Base-by-base conservation (phyloP, 1,139 yeast genomes). In the Yamadazyma atlantica region DNA sequence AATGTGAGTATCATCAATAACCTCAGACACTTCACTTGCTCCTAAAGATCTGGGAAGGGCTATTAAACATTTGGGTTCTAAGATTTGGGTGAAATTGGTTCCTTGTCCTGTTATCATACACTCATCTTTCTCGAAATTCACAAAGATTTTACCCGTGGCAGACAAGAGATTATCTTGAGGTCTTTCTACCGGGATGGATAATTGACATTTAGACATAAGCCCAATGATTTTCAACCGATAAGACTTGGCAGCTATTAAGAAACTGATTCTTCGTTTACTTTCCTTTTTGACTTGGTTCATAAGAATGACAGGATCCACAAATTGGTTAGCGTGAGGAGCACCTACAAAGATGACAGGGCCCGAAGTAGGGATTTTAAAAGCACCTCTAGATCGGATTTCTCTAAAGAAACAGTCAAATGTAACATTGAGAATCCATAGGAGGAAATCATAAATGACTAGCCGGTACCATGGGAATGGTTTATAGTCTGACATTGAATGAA, bases 261-360 rank as follows among this genome's bases (percentile, higher is more conserved):
- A 49, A 33, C 95, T 85, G 22, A 90, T 77, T 38, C 97, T 69
- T 45, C 96, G 71, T 21, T 80, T 74, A 4, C 85, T 79, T 46
- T 82, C 87, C 38, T 73, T 71, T 48, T 81, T 79, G 24, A 88
- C 89, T 55, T 85, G 94, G 37, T 85, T 82, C 87, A 87, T 81
- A 39, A 92, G 69, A 37, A 89, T 74, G 40, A 88, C 73, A 0
- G 97, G 96, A 56, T 92, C 98, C 27, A 90, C 94, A 53, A 92
- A 92, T 60, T 90, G 98, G 61, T 90, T 92, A 25, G 96, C 96
- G 65, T 90, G 98, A 7, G 97, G 97, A 7, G 97, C 98, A 2
- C 94, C 97, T 32, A 92, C 97, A 55, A 92, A 87, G 40, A 92
- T 89, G 16, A 89, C 81, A 0, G 97, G 95, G 0, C 96, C 97